Evolutionary conservation across 495 filamentous ascomycete genomes (phyloP), one percentile per base, ranked within the genome.

Genomic region (Penicillium cataractarum): DNA sequence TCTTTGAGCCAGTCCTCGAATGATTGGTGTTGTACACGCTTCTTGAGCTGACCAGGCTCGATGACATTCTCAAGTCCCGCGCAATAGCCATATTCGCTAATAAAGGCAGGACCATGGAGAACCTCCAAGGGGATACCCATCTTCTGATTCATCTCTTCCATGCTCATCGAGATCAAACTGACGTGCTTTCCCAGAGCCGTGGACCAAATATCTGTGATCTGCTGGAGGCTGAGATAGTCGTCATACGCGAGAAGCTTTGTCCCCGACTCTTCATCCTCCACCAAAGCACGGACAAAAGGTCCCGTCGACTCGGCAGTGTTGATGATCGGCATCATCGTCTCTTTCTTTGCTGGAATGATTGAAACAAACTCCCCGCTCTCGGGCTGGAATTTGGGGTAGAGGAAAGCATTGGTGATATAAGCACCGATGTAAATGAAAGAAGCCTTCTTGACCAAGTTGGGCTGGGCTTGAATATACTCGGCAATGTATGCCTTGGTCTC

Each of bases 401-500:
- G 49, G 26, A 51, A 51, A 7, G 49, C 13, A 8, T 51, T 51
- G 49, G 49, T 51, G 17, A 31, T 31, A 31, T 51, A 51, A 3
- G 26, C 49, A 4, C 49, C 49, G 13, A 51, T 19, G 49, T 51
- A 51, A 19, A 51, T 51, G 49, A 51, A 51, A 8, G 49, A 51
- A 6, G 49, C 24, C 49, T 31, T 51, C 0, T 10, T 31, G 0
- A 13, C 26, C 13, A 51, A 10, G 1, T 19, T 26, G 10, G 49
- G 49, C 29, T 19, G 24, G 5, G 49, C 24, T 19, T 75, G 65
- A 49, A 81, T 78, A 55, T 79, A 78, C 0, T 78, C 66, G 5
- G 73, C 76, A 7, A 80, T 64, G 5, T 58, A 49, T 0, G 71
- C 77, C 44, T 80, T 81, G 15, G 74, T 66, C 29, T 81, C 76